phyloP scores from a whole-genome alignment of 129 eudicot species.

The Flaveria bidentis region DNA sequence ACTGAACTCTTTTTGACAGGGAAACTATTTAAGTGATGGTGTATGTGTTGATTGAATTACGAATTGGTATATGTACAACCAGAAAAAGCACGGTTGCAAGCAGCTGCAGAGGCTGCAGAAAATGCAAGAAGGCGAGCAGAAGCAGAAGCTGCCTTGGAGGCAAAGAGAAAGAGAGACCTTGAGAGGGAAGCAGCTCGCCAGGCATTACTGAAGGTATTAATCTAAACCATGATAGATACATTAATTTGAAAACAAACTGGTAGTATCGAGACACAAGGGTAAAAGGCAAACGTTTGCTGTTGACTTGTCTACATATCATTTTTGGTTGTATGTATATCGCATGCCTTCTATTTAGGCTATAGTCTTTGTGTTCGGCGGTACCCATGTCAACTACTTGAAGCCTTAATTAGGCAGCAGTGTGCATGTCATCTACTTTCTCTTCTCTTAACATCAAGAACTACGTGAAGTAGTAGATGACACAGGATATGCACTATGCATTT shows the following conservation, averaged over 20 bases:
- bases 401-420: background rate
- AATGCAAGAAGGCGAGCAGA: constrained; percentile 72
- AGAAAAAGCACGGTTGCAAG: constrained; percentile 91
- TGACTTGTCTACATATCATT: background rate
- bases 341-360: background rate
- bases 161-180: constrained; percentile 65
- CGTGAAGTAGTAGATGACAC: no score
- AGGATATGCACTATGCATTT: background rate
- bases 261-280: background rate
- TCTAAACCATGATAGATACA: background rate
- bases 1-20: background rate
- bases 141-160: constrained; percentile 78
- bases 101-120: constrained; percentile 95
- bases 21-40: background rate
- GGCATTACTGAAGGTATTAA: constrained; percentile 66
- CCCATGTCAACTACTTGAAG: background rate
- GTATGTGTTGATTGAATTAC: background rate
- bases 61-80: background rate
- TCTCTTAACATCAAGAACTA: no score
- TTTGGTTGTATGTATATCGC: background rate
- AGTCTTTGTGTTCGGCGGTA: background rate
- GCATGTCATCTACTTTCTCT: background rate
- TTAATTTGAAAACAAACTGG: background rate
- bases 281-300: background rate
- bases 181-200: constrained; percentile 93